Evolutionary conservation across 495 filamentous ascomycete species (phyloP).

Genomic region (Hapsidospora chrysogenum): DNA sequence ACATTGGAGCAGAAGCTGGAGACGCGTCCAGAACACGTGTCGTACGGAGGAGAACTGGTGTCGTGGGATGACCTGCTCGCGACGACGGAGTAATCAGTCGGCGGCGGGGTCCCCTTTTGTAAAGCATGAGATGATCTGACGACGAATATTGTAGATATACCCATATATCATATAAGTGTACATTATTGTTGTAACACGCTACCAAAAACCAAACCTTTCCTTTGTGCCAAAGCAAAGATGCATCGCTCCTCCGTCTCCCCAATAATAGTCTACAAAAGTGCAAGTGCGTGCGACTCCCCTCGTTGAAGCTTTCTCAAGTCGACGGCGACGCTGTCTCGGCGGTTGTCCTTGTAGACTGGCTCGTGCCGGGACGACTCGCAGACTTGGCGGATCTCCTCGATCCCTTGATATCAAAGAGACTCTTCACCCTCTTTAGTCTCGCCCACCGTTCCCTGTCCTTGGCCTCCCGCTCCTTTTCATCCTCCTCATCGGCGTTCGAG

Average conservation of each 20-base stretch:
- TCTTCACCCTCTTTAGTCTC: conserved; percentile 36
- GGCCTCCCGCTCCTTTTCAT: conserved; percentile 23
- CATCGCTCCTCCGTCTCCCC: no score
- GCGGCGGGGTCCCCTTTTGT: no score
- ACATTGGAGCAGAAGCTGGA: neutral
- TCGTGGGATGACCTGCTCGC: conserved; percentile 1
- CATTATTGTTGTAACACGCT: no score
- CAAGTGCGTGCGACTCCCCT: no score
- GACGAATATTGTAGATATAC: no score
- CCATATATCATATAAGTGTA: no score
- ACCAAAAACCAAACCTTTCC: no score
- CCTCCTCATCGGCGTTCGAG: conserved; percentile 16
- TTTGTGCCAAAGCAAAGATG: no score
- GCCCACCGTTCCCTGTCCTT: conserved; percentile 41
- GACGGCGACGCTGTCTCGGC: neutral
- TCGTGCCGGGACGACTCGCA: conserved; percentile 11
- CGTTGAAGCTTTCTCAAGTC: no score
- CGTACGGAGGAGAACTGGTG: neutral
- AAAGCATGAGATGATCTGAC: no score
- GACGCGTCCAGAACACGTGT: neutral
- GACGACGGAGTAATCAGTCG: neutral
- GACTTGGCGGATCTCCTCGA: conserved; percentile 22
- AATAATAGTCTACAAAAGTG: no score
- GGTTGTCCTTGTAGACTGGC: conserved; percentile 3
- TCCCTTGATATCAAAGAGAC: conserved; percentile 36